Base-by-base conservation (phyloP, 805 yeast genomes). In the Yarrowia yakushimensis region DNA sequence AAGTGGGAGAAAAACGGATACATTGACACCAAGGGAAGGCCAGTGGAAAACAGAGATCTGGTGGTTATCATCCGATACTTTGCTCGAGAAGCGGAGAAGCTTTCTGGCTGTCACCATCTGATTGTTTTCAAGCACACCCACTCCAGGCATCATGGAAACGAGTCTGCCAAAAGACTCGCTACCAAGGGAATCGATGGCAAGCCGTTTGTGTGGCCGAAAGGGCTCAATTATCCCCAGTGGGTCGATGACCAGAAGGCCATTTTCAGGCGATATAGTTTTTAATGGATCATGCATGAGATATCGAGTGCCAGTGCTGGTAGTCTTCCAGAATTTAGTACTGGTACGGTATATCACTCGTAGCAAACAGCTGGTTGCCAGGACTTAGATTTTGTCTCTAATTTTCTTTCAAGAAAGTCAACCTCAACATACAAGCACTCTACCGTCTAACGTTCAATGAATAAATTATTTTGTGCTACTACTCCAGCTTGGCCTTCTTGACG, bases 391-490 rank as follows among this genome's bases (percentile, higher is more conserved):
- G n/a, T n/a, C n/a, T n/a, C n/a, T n/a, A n/a, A n/a, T n/a, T n/a
- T n/a, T n/a, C n/a, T n/a, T n/a, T n/a, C n/a, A n/a, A n/a, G n/a
- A n/a, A n/a, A n/a, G n/a, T n/a, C n/a, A n/a, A n/a, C n/a, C n/a
- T n/a, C n/a, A n/a, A n/a, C n/a, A n/a, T n/a, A 25, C 27, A 25
- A 25, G 27, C 27, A 25, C 27, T n/a, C 4, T 25, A 8, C 28
- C 8, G 8, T 25, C 17, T 31, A 31, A 13, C 34, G 11, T n/a
- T 45, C 18, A 23, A 18, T 17, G 20, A 43, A 48, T 48, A 48
- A 48, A 48, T 48, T 48, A 48, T 48, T 48, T 34, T 48, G 20
- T 34, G 11, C 57, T 48, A 33, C 57, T 48, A 48, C 41, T 48
- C 57, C 30, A 48, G 30, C 41, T 48, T 48, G 6, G 57, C 41